Base-by-base conservation (phyloP, 1,284 basidiomycete genomes). In the Spongispora temasekensis region DNA sequence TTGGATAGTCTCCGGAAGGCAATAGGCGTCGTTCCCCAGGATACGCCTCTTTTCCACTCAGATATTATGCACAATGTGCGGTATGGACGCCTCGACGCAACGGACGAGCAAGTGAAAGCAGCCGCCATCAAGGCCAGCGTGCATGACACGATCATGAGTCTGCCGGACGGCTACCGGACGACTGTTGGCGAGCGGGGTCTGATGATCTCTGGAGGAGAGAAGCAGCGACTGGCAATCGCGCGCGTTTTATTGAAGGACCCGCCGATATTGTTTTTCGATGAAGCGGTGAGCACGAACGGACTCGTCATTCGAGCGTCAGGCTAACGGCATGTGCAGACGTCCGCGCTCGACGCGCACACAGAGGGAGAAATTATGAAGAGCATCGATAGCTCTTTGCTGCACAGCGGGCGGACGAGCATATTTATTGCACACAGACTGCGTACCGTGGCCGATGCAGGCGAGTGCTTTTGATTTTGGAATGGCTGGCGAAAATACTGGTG, bases 171-270 rank as follows among this genome's bases (percentile, higher is more conserved):
- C 55, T 99, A 97, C 75, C 71, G 77, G 46, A 99, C 97, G 9
- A 91, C 92, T 71, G 97, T 99, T 12, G 97, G 97, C 1, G 97
- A 99, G 77, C 81, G 97, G 27, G 97, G 97, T 1, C 75, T 98
- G 70, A 98, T 99, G 97, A 95, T 99, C 59, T 95, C 93, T 17
- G 97, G 97, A 0, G 97, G 97, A 0, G 97, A 99, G 81, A 98
- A 99, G 76, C 97, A 99, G 80, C 79, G 97, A 48, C 76, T 99
- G 65, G 97, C 97, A 0, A 93, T 99, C 15, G 97, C 97, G 6
- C 81, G 97, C 19, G 87, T 97, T 48, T 76, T 99, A 67, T 77
- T 99, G 54, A 98, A 98, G 78, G 91, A 99, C 74, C 94, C 97
- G 0, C 89, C 90, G 4, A 97, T 98, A 69, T 72, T 98, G 69